Evolutionary conservation across 352 stramenopile genomes (phyloP), one percentile per base, ranked within the genome.

Genomic region (Peronospora belbahrii): DNA sequence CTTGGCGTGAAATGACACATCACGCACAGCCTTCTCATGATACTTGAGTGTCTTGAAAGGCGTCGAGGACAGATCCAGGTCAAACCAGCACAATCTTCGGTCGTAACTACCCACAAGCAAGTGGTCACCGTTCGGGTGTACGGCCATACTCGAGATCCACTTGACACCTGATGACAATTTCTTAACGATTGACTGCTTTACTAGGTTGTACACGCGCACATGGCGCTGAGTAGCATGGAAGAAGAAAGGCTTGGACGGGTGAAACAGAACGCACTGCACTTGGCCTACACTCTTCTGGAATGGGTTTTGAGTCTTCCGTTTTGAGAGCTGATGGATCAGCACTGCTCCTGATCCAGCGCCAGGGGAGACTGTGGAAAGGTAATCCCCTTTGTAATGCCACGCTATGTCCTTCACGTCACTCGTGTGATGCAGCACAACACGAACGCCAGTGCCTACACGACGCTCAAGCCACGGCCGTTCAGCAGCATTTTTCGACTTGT

Each of bases 31-130:
- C 59, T 97, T 96, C 59, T 98, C 89, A 70, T 99, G 95, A 68
- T 99, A 99, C 60, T 98, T 98, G 50, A 99, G 79, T 30, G 95
- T 98, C 72, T 99, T 99, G 84, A 97, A 99, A 31, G 97, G 96
- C 48, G 85, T 98, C 33, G 85, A 95, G 10, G 88, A 95, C 24
- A 99, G 65, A 64, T 99, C 97, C 33, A 99, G 67, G 66, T 99
- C 97, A 72, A 99, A 99, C 97, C 97, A 99, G 44, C 95, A 96
- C 50, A 99, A 73, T 15, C 96, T 79, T 45, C 94, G 79, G 74
- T 99, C 97, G 48, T 99, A 97, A 63, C 87, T 98, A 38, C 96
- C 96, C 36, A 99, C 83, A 54, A 99, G 84, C 25, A 99, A 49
- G 70, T 99, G 97, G 66, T 99, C 97, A 36, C 97, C 97, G n/a